Evolutionary conservation across 257 asterid genomes (phyloP), one percentile per base, ranked within the genome.

Genomic region (Pogostemon cablin): DNA sequence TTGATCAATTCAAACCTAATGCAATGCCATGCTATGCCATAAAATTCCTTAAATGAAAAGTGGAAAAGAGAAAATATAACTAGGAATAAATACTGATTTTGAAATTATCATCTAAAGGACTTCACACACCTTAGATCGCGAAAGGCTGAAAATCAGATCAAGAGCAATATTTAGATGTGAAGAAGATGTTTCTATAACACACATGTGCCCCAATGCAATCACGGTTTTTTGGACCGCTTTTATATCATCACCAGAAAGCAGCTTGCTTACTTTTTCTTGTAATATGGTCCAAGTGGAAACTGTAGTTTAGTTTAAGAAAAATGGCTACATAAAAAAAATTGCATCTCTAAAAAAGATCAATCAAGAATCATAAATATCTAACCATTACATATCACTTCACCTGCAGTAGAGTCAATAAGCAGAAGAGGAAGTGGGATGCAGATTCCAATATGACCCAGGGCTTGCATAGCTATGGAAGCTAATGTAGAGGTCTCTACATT

Each of bases 361-460:
- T 37, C 44, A 75, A 55, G 69, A 61, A 72, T 67, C 67, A 64
- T 50, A 72, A 74, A 62, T 43, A 59, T 15, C 69, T 6, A 73
- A 73, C 67, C 65, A 74, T 58, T 39, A 72, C 62, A 69, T 47
- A 69, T 50, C 60, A 78, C 11, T 68, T 75, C 70, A 93, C 99
- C 97, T 84, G 83, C 76, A 65, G 78, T 78, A 66, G 95, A 80
- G 69, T 84, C 96, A 72, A 79, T 70, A 72, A 71, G 84, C 81
- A 91, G 73, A 41, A 80, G 86, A 84, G 96, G 96, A 76, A 93
- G 83, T 65, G 90, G 87, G 68, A 78, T 66, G 67, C 93, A 78
- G 75, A 91, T 87, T 77, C 98, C 99, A 83, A 93, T 87, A 82
- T 91, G 97, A 74, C 99, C 99, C 78, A 93, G 84, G 55, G 98